Percentiles rank a stretch among this genome's conserved stretches.
phyloP scores from a whole-genome alignment of 495 filamentous ascomycete genomes.

The Aspergillus haitiensis region DNA sequence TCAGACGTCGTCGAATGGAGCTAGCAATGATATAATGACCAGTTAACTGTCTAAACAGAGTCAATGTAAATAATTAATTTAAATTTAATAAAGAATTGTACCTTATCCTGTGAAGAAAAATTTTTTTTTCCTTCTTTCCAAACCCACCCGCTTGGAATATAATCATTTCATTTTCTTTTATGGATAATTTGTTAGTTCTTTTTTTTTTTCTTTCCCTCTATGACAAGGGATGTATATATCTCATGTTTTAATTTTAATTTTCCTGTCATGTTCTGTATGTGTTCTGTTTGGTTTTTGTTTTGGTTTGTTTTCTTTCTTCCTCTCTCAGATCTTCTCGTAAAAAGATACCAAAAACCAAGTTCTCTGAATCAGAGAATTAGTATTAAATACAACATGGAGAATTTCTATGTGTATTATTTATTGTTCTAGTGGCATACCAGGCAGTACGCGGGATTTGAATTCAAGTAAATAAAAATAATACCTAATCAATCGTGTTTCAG shows the following conservation, averaged over 20 bases:
- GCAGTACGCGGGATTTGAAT: background rate
- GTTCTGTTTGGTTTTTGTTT: too few relatives aligned
- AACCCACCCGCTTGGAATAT: background rate
- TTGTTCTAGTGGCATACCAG: background rate
- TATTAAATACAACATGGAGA: too few relatives aligned
- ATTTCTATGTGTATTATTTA: background rate
- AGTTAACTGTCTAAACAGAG: background rate
- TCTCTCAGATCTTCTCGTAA: too few relatives aligned
- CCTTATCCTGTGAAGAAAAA: background rate
- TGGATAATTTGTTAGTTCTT: background rate
- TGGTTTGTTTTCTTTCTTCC: too few relatives aligned
- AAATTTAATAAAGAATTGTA: background rate
- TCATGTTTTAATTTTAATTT: too few relatives aligned
- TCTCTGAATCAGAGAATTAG: too few relatives aligned
- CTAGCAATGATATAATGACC: slow-evolving; percentile 33
- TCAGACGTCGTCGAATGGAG: slow-evolving; percentile 54
- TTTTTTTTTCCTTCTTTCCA: background rate
- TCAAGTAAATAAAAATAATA: background rate
- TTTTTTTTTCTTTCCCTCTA: background rate
- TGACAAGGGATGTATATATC: too few relatives aligned
- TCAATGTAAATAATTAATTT: background rate
- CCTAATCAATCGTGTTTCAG: background rate
- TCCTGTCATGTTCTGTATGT: too few relatives aligned
- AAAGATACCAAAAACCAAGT: too few relatives aligned
- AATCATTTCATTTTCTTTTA: too few relatives aligned